A percentile compares a stretch with the other conserved stretches of the same genome.
Conservation (phyloP, 495 filamentous ascomycete genomes). For the Monascus purpureus region DNA sequence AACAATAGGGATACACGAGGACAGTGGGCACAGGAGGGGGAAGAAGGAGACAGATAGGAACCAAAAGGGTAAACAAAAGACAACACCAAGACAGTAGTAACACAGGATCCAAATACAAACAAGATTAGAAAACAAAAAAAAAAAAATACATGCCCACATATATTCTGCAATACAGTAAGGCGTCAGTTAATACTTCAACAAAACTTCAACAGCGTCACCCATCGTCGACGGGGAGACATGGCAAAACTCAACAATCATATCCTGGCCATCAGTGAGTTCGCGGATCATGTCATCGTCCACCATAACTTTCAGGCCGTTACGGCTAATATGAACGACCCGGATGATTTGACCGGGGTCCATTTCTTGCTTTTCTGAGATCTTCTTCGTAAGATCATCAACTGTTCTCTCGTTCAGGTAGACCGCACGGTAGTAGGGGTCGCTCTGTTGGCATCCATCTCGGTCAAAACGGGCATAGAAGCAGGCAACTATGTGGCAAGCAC, state of each 20-base stretch:
- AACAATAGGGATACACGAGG: slow-evolving; percentile 8
- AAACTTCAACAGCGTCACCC: slow-evolving; percentile 21
- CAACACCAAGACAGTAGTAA: no score
- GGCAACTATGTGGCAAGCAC: slow-evolving; percentile 50
- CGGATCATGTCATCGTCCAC: slow-evolving; percentile 83
- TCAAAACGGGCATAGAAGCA: slow-evolving; percentile 72
- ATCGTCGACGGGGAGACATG: slow-evolving; percentile 16
- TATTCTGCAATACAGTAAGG: no score
- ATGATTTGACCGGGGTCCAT: slow-evolving; percentile 58
- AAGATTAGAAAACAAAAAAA: background rate
- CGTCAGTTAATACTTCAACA: slow-evolving; percentile 21
- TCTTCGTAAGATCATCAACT: slow-evolving; percentile 50
- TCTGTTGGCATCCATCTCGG: slow-evolving; percentile 34
- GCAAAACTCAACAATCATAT: slow-evolving; percentile 58
- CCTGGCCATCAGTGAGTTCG: slow-evolving; percentile 81
- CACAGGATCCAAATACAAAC: no score
- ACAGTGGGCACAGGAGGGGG: slow-evolving; percentile 10
- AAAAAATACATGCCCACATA: background rate
- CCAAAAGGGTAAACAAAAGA: slow-evolving; percentile 1
- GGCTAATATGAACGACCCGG: slow-evolving; percentile 55
- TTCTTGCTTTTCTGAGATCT: slow-evolving; percentile 62
- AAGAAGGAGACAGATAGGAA: slow-evolving; percentile 6
- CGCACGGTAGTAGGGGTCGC: slow-evolving; percentile 59
- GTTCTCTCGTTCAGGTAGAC: slow-evolving; percentile 74
- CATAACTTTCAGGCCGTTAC: slow-evolving; percentile 63